A percentile compares a stretch with the other conserved stretches of the same genome.
phyloP scores from a whole-genome alignment of 2,329 filamentous ascomycete species.

The Verruconis gallopava region DNA sequence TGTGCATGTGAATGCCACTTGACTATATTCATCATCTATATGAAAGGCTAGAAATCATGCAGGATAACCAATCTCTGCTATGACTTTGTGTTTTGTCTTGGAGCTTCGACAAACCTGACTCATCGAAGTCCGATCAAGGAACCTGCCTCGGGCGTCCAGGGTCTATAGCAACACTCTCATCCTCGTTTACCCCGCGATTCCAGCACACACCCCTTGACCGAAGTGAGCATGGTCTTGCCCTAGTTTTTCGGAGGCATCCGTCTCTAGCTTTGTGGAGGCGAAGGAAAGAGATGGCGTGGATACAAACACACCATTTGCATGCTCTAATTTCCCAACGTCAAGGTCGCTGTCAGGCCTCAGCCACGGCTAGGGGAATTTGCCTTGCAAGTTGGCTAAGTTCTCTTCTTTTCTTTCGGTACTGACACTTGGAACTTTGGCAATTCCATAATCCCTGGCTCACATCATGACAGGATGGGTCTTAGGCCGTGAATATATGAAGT shows the following conservation, averaged over 20 bases:
- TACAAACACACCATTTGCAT: not conserved
- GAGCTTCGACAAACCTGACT: too few relatives aligned
- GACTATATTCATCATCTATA: too few relatives aligned
- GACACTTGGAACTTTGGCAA: not conserved
- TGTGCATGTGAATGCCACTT: too few relatives aligned
- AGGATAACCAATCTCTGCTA: too few relatives aligned
- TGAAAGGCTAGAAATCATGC: too few relatives aligned
- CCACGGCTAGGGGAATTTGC: not conserved
- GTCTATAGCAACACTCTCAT: too few relatives aligned
- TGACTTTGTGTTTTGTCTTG: too few relatives aligned
- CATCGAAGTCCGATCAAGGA: too few relatives aligned
- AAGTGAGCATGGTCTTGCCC: not conserved
- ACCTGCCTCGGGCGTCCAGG: not conserved
- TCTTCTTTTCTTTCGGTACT: too few relatives aligned
- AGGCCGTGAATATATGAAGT: not conserved
- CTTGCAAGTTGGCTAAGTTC: too few relatives aligned
- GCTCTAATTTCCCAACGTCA: not conserved
- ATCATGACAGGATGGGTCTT: not conserved
- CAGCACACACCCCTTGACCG: not conserved
- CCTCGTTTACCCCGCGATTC: not conserved
- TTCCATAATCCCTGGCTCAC: not conserved
- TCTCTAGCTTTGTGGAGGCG: not conserved
- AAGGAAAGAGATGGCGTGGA: not conserved
- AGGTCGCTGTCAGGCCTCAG: not conserved
- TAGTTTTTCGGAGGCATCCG: constrained; percentile 1